phyloP scores from a whole-genome alignment of 163 green algal species.

The Picocystis sp. region DNA sequence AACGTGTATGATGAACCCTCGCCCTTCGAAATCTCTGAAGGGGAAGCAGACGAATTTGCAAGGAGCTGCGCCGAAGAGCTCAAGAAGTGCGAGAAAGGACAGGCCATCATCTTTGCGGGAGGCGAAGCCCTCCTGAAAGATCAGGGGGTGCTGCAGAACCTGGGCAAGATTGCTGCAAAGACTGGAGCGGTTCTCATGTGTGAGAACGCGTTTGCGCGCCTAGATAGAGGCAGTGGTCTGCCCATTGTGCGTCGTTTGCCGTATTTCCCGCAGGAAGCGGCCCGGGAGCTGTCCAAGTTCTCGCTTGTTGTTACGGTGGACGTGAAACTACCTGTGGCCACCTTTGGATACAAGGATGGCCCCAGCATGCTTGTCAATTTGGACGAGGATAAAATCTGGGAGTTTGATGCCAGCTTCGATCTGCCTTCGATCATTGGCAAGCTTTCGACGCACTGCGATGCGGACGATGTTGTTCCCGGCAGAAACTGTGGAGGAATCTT shows the following conservation, averaged over 20 bases:
- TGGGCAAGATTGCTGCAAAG: constrained; percentile 41
- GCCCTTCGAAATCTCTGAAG: constrained; percentile 13
- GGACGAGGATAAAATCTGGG: constrained; percentile 21
- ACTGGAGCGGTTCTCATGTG: constrained; percentile 41
- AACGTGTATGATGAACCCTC: constrained; percentile 14
- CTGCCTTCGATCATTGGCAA: constrained; percentile 12
- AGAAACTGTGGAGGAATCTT: constrained; percentile 56
- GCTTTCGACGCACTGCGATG: constrained; percentile 23
- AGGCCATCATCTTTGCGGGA: constrained; percentile 37
- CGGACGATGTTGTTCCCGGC: constrained; percentile 19
- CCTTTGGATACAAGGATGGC: constrained; percentile 66
- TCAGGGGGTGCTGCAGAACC: constrained; percentile 22
- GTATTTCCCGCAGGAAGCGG: constrained; percentile 43
- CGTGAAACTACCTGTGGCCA: constrained; percentile 42
- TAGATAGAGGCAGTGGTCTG: constrained; percentile 53
- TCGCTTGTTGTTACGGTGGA: constrained; percentile 49
- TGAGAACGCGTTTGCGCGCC: constrained; percentile 48
- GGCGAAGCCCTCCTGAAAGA: constrained; percentile 39
- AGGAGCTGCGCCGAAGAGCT: constrained; percentile 17
- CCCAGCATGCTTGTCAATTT: constrained; percentile 34
- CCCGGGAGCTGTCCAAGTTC: constrained; percentile 35
- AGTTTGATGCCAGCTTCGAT: constrained; percentile 11
- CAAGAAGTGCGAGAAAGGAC: constrained; percentile 9
- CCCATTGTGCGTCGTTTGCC: constrained; percentile 40
- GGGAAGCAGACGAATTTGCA: not conserved